Base-by-base conservation (phyloP, 768 basidiomycete genomes). In the Macrolepiota fuliginosa region DNA sequence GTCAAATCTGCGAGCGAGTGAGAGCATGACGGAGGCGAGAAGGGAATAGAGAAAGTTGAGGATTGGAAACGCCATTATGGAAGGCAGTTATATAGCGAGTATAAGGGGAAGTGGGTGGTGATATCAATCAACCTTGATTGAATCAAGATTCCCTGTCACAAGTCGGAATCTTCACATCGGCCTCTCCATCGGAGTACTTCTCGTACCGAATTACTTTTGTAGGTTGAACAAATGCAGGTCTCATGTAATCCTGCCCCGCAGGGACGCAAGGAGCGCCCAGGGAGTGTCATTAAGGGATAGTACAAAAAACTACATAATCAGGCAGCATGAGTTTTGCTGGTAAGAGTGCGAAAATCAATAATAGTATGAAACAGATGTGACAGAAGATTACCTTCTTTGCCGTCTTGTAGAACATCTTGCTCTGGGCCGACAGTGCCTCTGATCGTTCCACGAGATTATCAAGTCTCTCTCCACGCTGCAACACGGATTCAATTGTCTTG, bases 341-440 rank as follows among this genome's bases (percentile, higher is more conserved):
- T 24, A 37, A 60, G n/a, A 58, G 19, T 19, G 52, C 51, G 25
- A 56, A 63, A 47, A 49, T 46, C 3, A 42, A 40, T 15, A 40
- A 39, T 61, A 70, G 58, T 68, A 27, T 6, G 39, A 39, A 19
- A 62, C 24, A 57, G n/a, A 45, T 27, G 25, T 17, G 50, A 62
- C 52, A 32, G 19, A 11, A 2, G 69, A 83, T 55, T 58, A 94
- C 96, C 90, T 96, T 96, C 90, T 98, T 98, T 1, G 96, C 94
- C 7, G 96, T 97, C 89, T 98, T 97, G 81, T 98, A 98, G 73
- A 99, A 99, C 90, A 93, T 91, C 87, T 98, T 98, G 77, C 87
- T 93, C 77, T 95, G 93, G 15, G 85, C 79, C 40, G 94, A 93
- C 58, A 98, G 76, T 36, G 90, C 89, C 70, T 92, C 89, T 59